These are phyloP conservation scores for Penicillium coprophilum DNA, from an alignment of 495 filamentous ascomycete genomes.

Conservation along the genomic window DNA sequence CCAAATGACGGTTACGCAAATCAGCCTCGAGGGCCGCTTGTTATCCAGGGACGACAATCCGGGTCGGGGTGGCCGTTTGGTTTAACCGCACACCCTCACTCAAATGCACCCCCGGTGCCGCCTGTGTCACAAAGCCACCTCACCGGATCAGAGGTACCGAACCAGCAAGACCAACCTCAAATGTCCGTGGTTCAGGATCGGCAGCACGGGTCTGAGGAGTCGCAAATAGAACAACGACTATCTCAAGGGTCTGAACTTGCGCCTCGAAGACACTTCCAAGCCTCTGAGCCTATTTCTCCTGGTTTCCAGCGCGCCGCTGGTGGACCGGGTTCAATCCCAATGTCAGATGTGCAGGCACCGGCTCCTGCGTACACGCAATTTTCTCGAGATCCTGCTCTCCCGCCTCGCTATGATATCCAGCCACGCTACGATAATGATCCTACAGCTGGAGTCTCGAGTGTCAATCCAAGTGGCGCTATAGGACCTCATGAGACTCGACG, in stretches of 20 bases:
- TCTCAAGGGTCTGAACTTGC: neutral
- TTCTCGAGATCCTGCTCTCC: slow-evolving; percentile 21
- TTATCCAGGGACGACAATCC: slow-evolving; percentile 10
- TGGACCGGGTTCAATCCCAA: slow-evolving; percentile 43
- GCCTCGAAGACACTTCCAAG: neutral
- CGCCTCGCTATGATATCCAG: slow-evolving; percentile 27
- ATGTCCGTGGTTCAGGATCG: neutral
- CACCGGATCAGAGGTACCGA: neutral
- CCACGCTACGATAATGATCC: slow-evolving; percentile 14
- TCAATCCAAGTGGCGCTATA: slow-evolving; percentile 33
- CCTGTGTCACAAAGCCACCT: slow-evolving; percentile 5
- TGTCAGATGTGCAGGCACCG: slow-evolving; percentile 45
- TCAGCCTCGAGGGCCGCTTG: slow-evolving; percentile 3
- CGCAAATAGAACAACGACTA: neutral
- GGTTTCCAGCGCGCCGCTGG: slow-evolving; percentile 43
- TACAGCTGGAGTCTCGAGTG: slow-evolving; percentile 22
- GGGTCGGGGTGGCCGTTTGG: slow-evolving; percentile 12
- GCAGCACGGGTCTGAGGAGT: neutral
- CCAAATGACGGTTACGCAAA: neutral
- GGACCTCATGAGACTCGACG: slow-evolving; percentile 53
- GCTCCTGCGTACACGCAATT: slow-evolving; percentile 36
- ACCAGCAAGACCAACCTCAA: neutral
- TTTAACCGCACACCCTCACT: slow-evolving; percentile 1
- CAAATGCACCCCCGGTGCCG: slow-evolving; percentile 6
- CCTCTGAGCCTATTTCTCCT: slow-evolving; percentile 41